A percentile compares a stretch with the other conserved stretches of the same genome.
phyloP scores from a whole-genome alignment of 306 rosid species.

The Cyclanthera cordifolia region DNA sequence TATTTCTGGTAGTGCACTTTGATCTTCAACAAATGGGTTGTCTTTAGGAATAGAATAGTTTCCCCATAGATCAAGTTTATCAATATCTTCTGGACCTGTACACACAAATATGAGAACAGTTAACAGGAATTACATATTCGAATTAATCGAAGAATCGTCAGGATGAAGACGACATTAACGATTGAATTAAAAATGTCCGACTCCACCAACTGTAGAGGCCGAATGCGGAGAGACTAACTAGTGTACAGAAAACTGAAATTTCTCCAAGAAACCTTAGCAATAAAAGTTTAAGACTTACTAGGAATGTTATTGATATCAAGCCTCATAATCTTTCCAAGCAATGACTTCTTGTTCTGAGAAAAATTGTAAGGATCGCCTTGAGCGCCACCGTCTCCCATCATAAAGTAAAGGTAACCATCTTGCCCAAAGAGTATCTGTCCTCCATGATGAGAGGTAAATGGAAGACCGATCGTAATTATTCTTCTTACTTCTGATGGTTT shows the following conservation, averaged over 20 bases:
- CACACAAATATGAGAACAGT: conserved; percentile 8
- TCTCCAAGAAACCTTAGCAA: background rate
- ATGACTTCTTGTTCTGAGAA: conserved; percentile 84
- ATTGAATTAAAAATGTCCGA: background rate
- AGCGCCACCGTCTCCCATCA: conserved; percentile 94
- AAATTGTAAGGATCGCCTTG: conserved; percentile 73
- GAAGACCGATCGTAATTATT: conserved; percentile 89
- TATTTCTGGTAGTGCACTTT: conserved; percentile 57
- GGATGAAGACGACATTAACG: background rate
- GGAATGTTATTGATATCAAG: conserved; percentile 66
- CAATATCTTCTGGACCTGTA: conserved; percentile 52
- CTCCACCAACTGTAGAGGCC: background rate
- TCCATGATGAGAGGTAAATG: conserved; percentile 56
- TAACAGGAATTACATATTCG: background rate
- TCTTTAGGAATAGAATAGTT: conserved; percentile 80
- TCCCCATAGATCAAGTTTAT: conserved; percentile 73
- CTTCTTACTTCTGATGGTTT: conserved; percentile 81
- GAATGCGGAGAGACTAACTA: background rate
- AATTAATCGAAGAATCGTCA: background rate
- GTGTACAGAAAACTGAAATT: background rate
- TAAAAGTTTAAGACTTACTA: conserved; percentile 32
- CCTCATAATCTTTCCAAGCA: conserved; percentile 95
- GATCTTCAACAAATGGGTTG: conserved; percentile 62
- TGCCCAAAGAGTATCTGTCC: conserved; percentile 98
- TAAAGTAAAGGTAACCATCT: conserved; percentile 67